Evolutionary conservation across 2,329 filamentous ascomycete species (phyloP).

Genomic region (Epichloe typhina): DNA sequence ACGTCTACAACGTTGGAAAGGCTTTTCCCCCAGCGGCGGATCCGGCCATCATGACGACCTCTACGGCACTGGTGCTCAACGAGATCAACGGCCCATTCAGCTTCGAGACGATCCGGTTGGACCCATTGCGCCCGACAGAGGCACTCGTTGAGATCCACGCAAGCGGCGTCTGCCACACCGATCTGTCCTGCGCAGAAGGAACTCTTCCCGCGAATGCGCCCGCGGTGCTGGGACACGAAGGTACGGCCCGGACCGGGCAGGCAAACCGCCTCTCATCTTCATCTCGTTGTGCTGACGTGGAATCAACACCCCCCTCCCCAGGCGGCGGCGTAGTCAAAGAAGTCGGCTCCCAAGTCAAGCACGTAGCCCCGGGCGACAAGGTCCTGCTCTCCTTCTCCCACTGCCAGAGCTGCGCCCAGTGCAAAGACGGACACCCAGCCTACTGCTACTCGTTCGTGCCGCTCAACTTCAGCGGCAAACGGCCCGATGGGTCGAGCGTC

Average conservation of each 20-base stretch:
- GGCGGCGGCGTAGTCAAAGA: not conserved
- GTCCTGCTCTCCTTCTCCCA: conserved; percentile 1
- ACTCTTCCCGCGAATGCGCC: not conserved
- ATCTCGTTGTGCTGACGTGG: not conserved
- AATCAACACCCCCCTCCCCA: no score
- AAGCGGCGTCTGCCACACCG: conserved; percentile 2
- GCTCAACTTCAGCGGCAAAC: not conserved
- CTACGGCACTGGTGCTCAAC: not conserved
- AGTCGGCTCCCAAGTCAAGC: not conserved
- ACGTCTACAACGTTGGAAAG: no score
- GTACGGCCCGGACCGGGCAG: not conserved
- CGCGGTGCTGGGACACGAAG: conserved; percentile 1
- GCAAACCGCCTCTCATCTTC: not conserved
- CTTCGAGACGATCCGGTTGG: not conserved
- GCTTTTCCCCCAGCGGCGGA: no score
- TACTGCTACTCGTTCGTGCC: not conserved
- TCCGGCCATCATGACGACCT: not conserved
- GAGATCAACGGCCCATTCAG: not conserved
- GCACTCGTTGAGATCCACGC: not conserved
- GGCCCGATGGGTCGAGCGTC: not conserved
- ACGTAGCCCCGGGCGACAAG: not conserved
- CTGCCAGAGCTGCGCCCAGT: not conserved
- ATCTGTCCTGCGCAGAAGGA: not conserved
- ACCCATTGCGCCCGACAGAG: not conserved
- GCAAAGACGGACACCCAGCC: not conserved